phyloP scores from a whole-genome alignment of 768 basidiomycete genomes.

The Clavaria fumosa region DNA sequence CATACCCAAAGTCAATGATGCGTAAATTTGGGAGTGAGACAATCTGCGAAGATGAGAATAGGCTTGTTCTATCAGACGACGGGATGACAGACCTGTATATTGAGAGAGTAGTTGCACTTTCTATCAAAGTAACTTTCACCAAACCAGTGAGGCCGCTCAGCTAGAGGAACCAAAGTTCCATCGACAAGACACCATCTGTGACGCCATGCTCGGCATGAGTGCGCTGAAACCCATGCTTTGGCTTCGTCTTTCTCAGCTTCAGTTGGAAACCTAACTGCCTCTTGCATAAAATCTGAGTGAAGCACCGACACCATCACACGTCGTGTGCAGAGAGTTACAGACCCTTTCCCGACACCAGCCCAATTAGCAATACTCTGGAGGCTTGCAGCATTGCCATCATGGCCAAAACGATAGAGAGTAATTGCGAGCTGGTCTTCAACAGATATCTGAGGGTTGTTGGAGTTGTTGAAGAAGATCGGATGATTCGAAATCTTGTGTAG shows the following conservation, averaged over 20 bases:
- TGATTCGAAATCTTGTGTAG: constrained; percentile 11
- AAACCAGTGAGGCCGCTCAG: constrained; percentile 17
- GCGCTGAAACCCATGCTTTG: constrained; percentile 22
- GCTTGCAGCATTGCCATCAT: constrained; percentile 23
- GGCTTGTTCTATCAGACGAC: constrained; percentile 10
- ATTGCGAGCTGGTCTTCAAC: constrained; percentile 23
- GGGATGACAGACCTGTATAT: constrained; percentile 19
- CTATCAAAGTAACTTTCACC: constrained; percentile 24
- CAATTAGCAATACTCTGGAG: constrained; percentile 21
- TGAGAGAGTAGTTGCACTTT: constrained; percentile 25
- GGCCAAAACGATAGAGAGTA: constrained; percentile 24
- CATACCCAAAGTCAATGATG: constrained; percentile 22
- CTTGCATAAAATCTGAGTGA: constrained; percentile 12
- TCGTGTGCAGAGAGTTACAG: constrained; percentile 15
- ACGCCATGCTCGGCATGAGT: constrained; percentile 21
- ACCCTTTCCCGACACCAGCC: constrained; percentile 23
- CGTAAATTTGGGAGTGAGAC: constrained; percentile 20
- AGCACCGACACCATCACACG: constrained; percentile 20
- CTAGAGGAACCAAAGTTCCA: constrained; percentile 24
- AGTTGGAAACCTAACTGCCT: constrained; percentile 17
- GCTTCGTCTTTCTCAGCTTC: constrained; percentile 21
- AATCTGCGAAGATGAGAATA: constrained; percentile 16
- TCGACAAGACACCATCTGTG: constrained; percentile 24
- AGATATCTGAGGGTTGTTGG: constrained; percentile 16
- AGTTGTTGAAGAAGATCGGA: constrained; percentile 16